Evolutionary conservation across 805 yeast genomes (phyloP).

Genomic region (Candida sithepensis): DNA sequence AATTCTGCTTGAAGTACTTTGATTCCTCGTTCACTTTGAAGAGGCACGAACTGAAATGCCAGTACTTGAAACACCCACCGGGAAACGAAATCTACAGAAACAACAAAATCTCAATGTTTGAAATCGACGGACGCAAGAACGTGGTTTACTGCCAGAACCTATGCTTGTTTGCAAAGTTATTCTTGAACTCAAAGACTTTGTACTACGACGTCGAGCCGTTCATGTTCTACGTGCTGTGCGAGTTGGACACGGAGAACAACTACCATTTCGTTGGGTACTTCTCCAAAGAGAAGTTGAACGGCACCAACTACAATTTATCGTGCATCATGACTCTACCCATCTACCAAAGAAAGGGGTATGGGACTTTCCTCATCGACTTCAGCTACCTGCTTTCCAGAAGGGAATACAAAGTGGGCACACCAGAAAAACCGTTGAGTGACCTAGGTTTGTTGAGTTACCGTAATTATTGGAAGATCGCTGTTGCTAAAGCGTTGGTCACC

Average conservation of each 20-base stretch:
- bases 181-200: slow-evolving; percentile 84
- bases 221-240: slow-evolving; percentile 81
- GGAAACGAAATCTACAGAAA: slow-evolving; percentile 89
- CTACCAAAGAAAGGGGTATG: slow-evolving; percentile 85
- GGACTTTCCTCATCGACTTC: slow-evolving; percentile 82
- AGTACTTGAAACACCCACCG: slow-evolving; percentile 66
- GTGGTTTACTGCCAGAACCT: slow-evolving; percentile 82
- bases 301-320: slow-evolving; percentile 77
- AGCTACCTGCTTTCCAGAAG: slow-evolving; percentile 74
- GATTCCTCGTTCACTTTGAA: slow-evolving; percentile 59
- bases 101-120: slow-evolving; percentile 72
- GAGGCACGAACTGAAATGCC: slow-evolving; percentile 77
- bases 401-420: slow-evolving; percentile 83
- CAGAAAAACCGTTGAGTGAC: slow-evolving; percentile 91
- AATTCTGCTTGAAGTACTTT: slow-evolving; percentile 78
- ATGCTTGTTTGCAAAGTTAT: slow-evolving; percentile 84
- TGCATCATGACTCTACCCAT: slow-evolving; percentile 90
- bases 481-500: slow-evolving; percentile 46
- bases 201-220: slow-evolving; percentile 96
- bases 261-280: slow-evolving; percentile 92
- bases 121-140: slow-evolving; percentile 86
- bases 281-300: slow-evolving; percentile 78
- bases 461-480: slow-evolving; percentile 75
- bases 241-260: slow-evolving; percentile 42
- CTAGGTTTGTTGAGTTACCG: slow-evolving; percentile 82